Evolutionary conservation across 1,284 basidiomycete species (phyloP).

Genomic region (Paramarasmius palmivorus): DNA sequence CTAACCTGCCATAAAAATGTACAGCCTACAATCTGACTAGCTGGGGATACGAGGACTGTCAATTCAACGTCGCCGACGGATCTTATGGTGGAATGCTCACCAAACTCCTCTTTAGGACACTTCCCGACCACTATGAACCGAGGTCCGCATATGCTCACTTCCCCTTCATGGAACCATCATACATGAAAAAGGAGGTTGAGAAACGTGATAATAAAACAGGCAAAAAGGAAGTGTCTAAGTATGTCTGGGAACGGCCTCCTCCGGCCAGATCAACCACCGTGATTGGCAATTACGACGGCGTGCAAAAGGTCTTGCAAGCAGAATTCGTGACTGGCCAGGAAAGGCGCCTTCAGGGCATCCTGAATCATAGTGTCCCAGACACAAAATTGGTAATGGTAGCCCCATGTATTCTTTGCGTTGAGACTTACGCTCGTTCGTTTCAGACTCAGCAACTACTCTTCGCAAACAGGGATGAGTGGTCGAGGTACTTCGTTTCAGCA

Average conservation of each 20-base stretch:
- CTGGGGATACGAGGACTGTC: conserved; percentile 77
- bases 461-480: not conserved
- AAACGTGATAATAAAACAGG: conserved; percentile 21
- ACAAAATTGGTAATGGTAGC: not conserved
- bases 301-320: conserved; percentile 33
- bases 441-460: conserved; percentile 10
- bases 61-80: conserved; percentile 62
- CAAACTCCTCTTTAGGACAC: conserved; percentile 68
- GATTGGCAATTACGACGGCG: conserved; percentile 33
- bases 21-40: conserved; percentile 70
- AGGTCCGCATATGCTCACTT: conserved; percentile 64
- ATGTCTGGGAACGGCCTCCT: conserved; percentile 47
- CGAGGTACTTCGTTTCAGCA: not conserved
- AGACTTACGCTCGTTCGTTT: not conserved
- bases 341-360: conserved; percentile 24
- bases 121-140: conserved; percentile 68
- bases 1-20: not conserved
- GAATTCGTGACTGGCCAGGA: conserved; percentile 33
- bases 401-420: not conserved
- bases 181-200: conserved; percentile 38
- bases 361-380: conserved; percentile 8
- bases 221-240: conserved; percentile 35
- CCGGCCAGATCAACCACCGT: conserved; percentile 5
- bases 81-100: conserved; percentile 73
- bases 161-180: conserved; percentile 59